phyloP scores from a whole-genome alignment of 2,329 filamentous ascomycete genomes.

The Penicillium sp. region DNA sequence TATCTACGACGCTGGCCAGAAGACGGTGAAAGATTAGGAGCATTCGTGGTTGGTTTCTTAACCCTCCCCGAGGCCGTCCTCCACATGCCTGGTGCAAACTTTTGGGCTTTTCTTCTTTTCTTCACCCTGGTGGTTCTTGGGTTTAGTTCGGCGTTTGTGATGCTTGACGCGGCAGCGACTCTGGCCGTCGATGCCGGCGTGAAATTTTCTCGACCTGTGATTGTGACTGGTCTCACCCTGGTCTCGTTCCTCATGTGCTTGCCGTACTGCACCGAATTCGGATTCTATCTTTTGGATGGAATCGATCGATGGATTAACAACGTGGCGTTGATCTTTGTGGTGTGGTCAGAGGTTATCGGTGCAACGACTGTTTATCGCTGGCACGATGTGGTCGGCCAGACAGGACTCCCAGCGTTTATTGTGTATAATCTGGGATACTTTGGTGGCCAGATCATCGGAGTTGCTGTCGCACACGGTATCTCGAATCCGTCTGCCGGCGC shows the following conservation, averaged over 20 bases:
- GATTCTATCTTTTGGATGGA: conserved; percentile 51
- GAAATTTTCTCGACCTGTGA: conserved; percentile 43
- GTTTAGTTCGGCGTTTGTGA: conserved; percentile 55
- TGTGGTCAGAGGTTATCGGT: conserved; percentile 50
- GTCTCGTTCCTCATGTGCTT: conserved; percentile 51
- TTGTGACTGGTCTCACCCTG: conserved; percentile 48
- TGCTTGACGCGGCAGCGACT: conserved; percentile 54
- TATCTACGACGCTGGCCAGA: conserved; percentile 41
- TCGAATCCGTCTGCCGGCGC: conserved; percentile 43
- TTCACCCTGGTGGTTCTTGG: conserved; percentile 55
- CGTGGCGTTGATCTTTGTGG: conserved; percentile 53
- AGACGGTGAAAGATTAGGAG: conserved; percentile 42
- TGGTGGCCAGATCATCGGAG: conserved; percentile 49
- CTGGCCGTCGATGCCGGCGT: conserved; percentile 50
- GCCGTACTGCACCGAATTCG: conserved; percentile 54
- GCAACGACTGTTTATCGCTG: conserved; percentile 54
- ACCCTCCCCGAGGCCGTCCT: conserved; percentile 53
- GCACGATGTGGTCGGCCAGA: conserved; percentile 49
- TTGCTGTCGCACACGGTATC: conserved; percentile 45
- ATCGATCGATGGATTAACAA: conserved; percentile 55
- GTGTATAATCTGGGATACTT: conserved; percentile 53
- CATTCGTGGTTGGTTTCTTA: conserved; percentile 55
- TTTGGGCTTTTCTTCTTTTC: conserved; percentile 55
- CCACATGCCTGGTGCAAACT: conserved; percentile 54
- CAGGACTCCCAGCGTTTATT: conserved; percentile 44